These are phyloP conservation scores for Coniochaeta sp. DNA, from an alignment of 2,329 filamentous ascomycete species.

Conservation along the genomic window DNA sequence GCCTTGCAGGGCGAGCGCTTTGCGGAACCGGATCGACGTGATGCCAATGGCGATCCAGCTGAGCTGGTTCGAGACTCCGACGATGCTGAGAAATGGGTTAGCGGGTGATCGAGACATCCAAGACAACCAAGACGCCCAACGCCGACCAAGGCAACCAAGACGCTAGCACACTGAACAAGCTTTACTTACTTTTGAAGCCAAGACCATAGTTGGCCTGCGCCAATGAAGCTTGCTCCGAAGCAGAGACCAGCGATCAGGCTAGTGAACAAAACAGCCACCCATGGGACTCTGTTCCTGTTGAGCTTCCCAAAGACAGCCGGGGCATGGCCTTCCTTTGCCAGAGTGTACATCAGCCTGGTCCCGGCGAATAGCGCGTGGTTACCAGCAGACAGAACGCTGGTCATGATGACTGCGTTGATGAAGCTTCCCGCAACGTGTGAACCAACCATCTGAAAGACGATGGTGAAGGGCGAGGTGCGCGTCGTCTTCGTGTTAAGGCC, in stretches of 20 bases:
- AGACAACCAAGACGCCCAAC: no score
- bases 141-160: no score
- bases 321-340: conserved; percentile 48
- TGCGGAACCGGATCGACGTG: conserved; percentile 58
- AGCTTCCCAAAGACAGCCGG: conserved; percentile 44
- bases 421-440: conserved; percentile 47
- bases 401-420: conserved; percentile 56
- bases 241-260: conserved; percentile 49
- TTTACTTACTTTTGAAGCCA: conserved; percentile 57
- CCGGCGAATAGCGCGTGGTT: conserved; percentile 54
- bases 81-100: conserved; percentile 34
- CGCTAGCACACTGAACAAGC: conserved; percentile 11
- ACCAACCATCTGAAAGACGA: conserved; percentile 54
- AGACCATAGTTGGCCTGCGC: conserved; percentile 57
- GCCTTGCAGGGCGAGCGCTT: conserved; percentile 48
- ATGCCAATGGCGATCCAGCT: conserved; percentile 60
- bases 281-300: conserved; percentile 43
- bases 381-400: conserved; percentile 49
- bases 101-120: conserved; percentile 7
- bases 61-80: conserved; percentile 61
- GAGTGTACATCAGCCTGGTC: conserved; percentile 47
- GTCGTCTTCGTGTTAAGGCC: conserved; percentile 33
- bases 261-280: conserved; percentile 47
- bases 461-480: conserved; percentile 52
- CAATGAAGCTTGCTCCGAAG: conserved; percentile 59